Evolutionary conservation across 1,284 basidiomycete genomes (phyloP).

Genomic region (Fomitopsis palustris): DNA sequence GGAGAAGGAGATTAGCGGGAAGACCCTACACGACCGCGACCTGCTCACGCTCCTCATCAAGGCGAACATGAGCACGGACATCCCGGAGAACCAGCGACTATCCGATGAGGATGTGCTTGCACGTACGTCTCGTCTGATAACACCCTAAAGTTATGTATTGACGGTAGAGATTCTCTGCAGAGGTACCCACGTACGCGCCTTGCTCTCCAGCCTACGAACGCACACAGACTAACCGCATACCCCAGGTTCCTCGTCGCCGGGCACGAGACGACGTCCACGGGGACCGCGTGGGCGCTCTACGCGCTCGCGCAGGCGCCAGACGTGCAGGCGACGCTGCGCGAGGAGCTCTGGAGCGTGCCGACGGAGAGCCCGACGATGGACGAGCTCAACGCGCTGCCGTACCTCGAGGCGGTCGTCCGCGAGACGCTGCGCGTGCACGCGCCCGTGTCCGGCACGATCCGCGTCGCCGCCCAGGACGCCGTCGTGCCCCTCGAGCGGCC

Average conservation of each 20-base stretch:
- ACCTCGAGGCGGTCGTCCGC: conserved; percentile 66
- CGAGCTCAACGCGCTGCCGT: conserved; percentile 52
- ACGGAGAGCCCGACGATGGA: conserved; percentile 46
- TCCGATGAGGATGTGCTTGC: conserved; percentile 54
- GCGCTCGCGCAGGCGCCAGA: conserved; percentile 52
- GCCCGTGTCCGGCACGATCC: conserved; percentile 55
- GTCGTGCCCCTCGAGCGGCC: conserved; percentile 29
- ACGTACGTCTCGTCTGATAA: conserved; percentile 36
- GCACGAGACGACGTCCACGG: conserved; percentile 63
- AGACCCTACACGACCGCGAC: conserved; percentile 21
- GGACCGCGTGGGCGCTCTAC: conserved; percentile 60
- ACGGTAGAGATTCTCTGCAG: background rate
- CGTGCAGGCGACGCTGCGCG: conserved; percentile 64
- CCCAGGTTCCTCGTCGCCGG: conserved; percentile 57
- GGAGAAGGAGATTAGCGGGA: conserved; percentile 19
- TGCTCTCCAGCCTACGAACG: background rate
- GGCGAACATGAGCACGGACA: conserved; percentile 46
- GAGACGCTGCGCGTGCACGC: conserved; percentile 70
- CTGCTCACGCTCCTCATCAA: conserved; percentile 35
- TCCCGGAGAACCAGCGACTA: conserved; percentile 40
- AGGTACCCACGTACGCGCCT: conserved; percentile 12
- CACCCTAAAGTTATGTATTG: background rate
- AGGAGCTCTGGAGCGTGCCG: conserved; percentile 52
- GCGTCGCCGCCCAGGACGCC: conserved; percentile 51
- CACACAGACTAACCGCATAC: background rate